Base-by-base conservation (phyloP, 164 flowering plant species). In the Nymphaea colorata region DNA sequence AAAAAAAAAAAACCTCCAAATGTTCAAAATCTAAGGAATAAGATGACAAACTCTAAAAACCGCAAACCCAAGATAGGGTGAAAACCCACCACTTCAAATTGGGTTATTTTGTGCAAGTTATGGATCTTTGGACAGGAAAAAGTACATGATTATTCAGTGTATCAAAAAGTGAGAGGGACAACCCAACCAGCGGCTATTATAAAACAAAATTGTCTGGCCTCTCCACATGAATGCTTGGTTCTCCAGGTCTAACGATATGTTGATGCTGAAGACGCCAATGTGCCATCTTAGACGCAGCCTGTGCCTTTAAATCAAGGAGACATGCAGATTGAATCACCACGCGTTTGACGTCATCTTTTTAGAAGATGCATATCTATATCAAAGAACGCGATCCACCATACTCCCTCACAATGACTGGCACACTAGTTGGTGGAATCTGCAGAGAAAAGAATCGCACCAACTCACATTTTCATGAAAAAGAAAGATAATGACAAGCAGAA, bases 361-460 rank as follows among this genome's bases (percentile, higher is more conserved):
- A 25, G 36, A 25, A 25, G 36, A 25, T 25, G 36, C 36, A 25
- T 36, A 47, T 55, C 73, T 79, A 86, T 68, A 82, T 78, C 89
- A 84, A 85, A 64, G 85, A 55, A 36, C 81, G 90, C 61, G 84
- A 90, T 72, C 82, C 81, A 16, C 86, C 64, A 62, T 87, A 89
- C 69, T 91, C 93, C 25, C 93, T 82, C 44, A 91, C 89, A 71
- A 91, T 91, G 55, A 85, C 95, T 2, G 97, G 91, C 57, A 91
- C 91, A 43, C 97, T 91, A 41, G 97, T 89, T 0, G 97, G 90
- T 4, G 97, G 97, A 17, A 91, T 80, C 97, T 91, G 77, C 66
- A 71, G 66, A 5, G 61, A 70, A 65, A 16, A 64, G 12, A 62
- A 11, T 44, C 42, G 8, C 17, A 14, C n/a, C 4, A 43, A 12